These are phyloP conservation scores for Dimargaris verticillata DNA, from an alignment of 192 early-diverging fungal genomes.

Conservation along the genomic window DNA sequence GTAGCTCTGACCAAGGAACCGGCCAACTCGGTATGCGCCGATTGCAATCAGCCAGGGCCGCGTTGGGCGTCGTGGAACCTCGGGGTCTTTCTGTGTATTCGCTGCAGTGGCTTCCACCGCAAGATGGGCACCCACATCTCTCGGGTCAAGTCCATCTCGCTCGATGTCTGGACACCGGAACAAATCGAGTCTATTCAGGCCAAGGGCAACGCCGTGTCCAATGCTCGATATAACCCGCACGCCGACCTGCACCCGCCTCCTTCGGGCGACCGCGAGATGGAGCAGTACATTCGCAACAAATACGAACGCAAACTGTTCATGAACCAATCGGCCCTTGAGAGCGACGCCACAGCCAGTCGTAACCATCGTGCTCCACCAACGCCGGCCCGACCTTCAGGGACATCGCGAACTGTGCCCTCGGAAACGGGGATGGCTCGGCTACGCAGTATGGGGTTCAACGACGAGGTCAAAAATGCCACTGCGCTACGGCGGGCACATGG, in stretches of 20 bases:
- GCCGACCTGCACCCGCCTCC: slow-evolving; percentile 48
- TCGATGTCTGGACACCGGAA: slow-evolving; percentile 80
- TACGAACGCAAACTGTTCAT: slow-evolving; percentile 63
- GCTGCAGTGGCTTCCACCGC: slow-evolving; percentile 67
- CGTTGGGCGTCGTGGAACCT: slow-evolving; percentile 82
- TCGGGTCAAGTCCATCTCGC: slow-evolving; percentile 73
- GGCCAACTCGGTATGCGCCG: slow-evolving; percentile 54
- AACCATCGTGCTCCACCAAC: slow-evolving; percentile 4
- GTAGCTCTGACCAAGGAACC: slow-evolving; percentile 47
- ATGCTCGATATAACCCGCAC: slow-evolving; percentile 49
- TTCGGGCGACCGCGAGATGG: slow-evolving; percentile 60
- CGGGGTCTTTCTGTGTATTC: slow-evolving; percentile 86
- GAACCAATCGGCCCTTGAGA: slow-evolving; percentile 20
- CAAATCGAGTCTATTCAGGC: slow-evolving; percentile 47
- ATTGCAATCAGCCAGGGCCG: slow-evolving; percentile 65
- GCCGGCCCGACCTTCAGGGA: slow-evolving; percentile 11
- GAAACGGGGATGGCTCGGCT: slow-evolving; percentile 44
- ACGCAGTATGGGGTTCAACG: slow-evolving; percentile 58
- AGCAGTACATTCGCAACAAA: slow-evolving; percentile 80
- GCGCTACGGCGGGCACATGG: slow-evolving; percentile 56
- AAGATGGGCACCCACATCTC: slow-evolving; percentile 82
- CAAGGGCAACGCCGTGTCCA: slow-evolving; percentile 50
- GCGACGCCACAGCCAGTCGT: slow-evolving; percentile 13
- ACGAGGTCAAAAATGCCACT: slow-evolving; percentile 42
- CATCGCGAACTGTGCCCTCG: slow-evolving; percentile 12